phyloP scores from a whole-genome alignment of 2,329 filamentous ascomycete species.

The Epichloe gansuensis region DNA sequence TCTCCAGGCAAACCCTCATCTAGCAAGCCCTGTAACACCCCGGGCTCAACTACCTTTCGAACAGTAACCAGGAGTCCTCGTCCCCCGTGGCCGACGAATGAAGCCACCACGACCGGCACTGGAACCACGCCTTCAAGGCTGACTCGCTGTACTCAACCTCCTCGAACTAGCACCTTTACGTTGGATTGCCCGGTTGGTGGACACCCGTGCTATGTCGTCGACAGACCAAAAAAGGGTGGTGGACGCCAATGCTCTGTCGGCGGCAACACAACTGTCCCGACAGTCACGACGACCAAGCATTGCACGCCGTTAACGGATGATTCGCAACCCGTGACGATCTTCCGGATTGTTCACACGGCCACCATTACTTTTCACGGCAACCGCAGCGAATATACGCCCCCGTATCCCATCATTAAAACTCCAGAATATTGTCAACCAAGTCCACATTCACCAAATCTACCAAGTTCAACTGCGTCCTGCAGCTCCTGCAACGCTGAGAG shows the following conservation, averaged over 20 bases:
- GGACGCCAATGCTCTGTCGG: neutral
- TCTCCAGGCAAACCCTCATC: neutral
- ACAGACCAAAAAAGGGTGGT: too few species aligned
- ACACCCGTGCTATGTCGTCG: neutral
- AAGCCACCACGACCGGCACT: neutral
- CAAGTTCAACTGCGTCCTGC: too few species aligned
- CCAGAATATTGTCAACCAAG: constrained; percentile 22
- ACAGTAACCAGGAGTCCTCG: neutral
- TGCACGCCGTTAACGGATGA: constrained; percentile 21
- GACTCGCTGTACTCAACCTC: neutral
- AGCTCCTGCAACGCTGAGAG: too few species aligned
- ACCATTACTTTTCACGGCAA: constrained; percentile 37
- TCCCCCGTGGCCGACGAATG: neutral
- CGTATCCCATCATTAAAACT: constrained; percentile 27
- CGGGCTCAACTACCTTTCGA: neutral
- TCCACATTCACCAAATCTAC: too few species aligned
- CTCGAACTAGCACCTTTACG: neutral
- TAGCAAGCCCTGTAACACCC: neutral
- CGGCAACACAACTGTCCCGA: neutral
- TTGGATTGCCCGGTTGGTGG: constrained; percentile 2
- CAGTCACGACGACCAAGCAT: constrained; percentile 9
- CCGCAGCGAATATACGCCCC: constrained; percentile 32
- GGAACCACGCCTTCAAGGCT: neutral
- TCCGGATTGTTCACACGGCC: constrained; percentile 34
- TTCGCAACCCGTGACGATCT: constrained; percentile 23